Percentiles rank a stretch among this genome's conserved stretches.
phyloP scores from a whole-genome alignment of 345 rosid species.

The Ceriops zippeliana region DNA sequence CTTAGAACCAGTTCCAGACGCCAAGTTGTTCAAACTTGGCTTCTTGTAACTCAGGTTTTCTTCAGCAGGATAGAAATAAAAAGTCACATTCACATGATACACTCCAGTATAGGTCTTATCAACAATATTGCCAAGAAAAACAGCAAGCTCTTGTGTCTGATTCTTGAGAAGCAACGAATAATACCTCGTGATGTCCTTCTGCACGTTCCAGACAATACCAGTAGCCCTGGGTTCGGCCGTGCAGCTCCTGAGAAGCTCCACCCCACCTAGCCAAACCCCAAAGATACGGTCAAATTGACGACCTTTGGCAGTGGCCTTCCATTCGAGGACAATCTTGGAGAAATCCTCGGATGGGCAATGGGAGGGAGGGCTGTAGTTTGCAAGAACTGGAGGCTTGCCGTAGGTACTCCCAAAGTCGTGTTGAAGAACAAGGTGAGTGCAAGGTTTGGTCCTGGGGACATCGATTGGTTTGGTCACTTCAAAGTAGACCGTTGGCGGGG shows the following conservation, averaged over 20 bases:
- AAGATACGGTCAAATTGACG: constrained; percentile 81
- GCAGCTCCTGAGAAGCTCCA: constrained; percentile 92
- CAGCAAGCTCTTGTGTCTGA: constrained; percentile 52
- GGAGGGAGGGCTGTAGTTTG: constrained; percentile 63
- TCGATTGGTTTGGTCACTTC: constrained; percentile 69
- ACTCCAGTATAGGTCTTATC: constrained; percentile 70
- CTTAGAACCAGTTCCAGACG: constrained; percentile 32
- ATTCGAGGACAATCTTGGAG: constrained; percentile 73
- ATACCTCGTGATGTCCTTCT: constrained; percentile 82
- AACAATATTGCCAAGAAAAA: constrained; percentile 64
- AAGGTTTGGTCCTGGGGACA: constrained; percentile 40
- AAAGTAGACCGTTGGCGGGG: constrained; percentile 59
- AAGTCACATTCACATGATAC: constrained; percentile 59
- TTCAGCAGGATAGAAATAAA: constrained; percentile 59
- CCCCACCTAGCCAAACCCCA: constrained; percentile 84
- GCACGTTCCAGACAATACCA: constrained; percentile 73
- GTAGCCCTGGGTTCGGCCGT: constrained; percentile 76
- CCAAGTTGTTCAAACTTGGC: constrained; percentile 11
- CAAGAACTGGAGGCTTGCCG: constrained; percentile 60
- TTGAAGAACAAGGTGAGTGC: constrained; percentile 50
- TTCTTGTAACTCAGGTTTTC: constrained; percentile 8
- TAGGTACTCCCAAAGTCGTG: constrained; percentile 77
- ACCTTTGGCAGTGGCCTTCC: constrained; percentile 73
- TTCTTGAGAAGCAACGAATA: constrained; percentile 57
- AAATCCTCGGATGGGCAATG: constrained; percentile 44